phyloP scores from a whole-genome alignment of 106 monocot species.

The Posidonia australis region DNA sequence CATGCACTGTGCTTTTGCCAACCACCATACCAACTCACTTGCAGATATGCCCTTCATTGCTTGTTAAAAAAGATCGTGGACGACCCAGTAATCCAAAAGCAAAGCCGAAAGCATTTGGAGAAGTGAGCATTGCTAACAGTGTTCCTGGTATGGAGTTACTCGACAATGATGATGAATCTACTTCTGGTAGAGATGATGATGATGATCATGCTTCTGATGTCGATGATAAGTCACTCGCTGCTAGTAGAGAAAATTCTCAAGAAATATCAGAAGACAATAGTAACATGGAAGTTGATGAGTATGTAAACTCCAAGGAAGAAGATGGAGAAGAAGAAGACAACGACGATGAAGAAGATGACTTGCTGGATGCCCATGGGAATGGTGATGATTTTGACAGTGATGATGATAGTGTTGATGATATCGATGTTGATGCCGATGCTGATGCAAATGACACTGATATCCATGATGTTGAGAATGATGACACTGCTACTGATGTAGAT shows the following conservation, averaged over 20 bases:
- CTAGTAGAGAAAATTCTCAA: not conserved
- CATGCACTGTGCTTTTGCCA: not conserved
- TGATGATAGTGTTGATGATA: slow-evolving; percentile 15
- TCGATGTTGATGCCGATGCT: slow-evolving; percentile 15
- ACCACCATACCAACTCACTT: slow-evolving; percentile 6
- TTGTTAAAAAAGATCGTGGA: slow-evolving; percentile 93
- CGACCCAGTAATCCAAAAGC: slow-evolving; percentile 80
- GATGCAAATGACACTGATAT: slow-evolving; percentile 4
- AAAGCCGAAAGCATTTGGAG: slow-evolving; percentile 91
- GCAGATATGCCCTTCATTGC: slow-evolving; percentile 82
- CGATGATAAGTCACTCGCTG: slow-evolving; percentile 11
- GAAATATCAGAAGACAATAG: slow-evolving; percentile 11
- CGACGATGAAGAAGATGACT: slow-evolving; percentile 3
- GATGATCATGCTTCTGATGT: slow-evolving; percentile 18
- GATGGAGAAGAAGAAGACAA: slow-evolving; percentile 3
- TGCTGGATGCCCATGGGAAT: too few relatives aligned
- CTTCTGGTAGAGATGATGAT: slow-evolving; percentile 20
- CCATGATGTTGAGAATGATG: slow-evolving; percentile 3
- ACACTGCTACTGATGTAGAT: slow-evolving; percentile 3
- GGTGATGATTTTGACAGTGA: slow-evolving; percentile 15
- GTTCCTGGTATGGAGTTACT: slow-evolving; percentile 80
- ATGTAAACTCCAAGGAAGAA: slow-evolving; percentile 6
- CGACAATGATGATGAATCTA: slow-evolving; percentile 30
- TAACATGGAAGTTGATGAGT: slow-evolving; percentile 16
- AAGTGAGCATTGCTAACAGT: slow-evolving; percentile 49